Percentiles rank a stretch among this genome's conserved stretches.
Conservation (phyloP, 1,284 basidiomycete genomes). For the Paramarasmius palmivorus region DNA sequence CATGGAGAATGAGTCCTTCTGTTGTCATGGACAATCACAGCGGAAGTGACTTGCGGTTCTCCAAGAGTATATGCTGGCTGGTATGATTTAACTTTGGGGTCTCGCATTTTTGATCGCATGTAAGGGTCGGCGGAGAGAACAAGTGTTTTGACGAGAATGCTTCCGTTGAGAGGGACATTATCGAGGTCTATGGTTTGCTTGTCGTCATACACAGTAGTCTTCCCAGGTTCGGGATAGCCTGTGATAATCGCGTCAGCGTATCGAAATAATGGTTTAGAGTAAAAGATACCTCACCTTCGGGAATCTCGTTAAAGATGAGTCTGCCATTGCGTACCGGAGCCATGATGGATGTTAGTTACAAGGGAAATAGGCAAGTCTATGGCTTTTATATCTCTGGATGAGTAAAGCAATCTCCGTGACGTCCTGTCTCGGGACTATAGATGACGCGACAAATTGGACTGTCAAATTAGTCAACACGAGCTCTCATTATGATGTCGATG, state of each 20-base stretch:
- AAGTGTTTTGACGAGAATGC: constrained; percentile 50
- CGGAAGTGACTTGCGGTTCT: neutral
- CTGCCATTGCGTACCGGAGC: constrained; percentile 33
- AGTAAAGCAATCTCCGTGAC: no score
- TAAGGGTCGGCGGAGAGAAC: constrained; percentile 52
- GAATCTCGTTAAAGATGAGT: constrained; percentile 36
- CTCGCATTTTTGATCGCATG: constrained; percentile 42
- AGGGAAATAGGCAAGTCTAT: no score
- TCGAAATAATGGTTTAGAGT: neutral
- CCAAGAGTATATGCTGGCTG: constrained; percentile 16
- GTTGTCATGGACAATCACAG: neutral
- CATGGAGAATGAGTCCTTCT: neutral
- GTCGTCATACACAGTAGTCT: constrained; percentile 48
- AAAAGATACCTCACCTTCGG: constrained; percentile 22
- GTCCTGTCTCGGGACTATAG: no score
- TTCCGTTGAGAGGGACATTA: constrained; percentile 47
- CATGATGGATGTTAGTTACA: no score
- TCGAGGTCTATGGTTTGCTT: constrained; percentile 51
- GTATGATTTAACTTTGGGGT: constrained; percentile 25
- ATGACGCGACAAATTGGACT: no score
- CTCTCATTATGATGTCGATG: no score
- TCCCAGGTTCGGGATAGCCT: constrained; percentile 50
- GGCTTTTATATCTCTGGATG: no score
- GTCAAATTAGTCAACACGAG: no score
- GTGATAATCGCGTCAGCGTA: neutral